Base-by-base conservation (phyloP, 78 protist species). In the slime mould (Dictyostelium discoideum) region DNA sequence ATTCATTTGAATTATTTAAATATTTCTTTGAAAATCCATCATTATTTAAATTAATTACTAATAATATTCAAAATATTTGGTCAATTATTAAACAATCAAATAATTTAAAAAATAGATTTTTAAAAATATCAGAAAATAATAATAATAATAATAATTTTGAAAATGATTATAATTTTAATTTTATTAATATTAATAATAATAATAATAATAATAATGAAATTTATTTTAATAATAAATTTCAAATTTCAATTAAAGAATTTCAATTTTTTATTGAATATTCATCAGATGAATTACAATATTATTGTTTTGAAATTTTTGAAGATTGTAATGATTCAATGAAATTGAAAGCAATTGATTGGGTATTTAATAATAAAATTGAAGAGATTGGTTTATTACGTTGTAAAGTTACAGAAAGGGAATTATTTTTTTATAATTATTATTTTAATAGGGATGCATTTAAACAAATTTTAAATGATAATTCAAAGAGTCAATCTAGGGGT, bases 21-120 rank as follows among this genome's bases (percentile, higher is more conserved):
- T 69, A 69, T 69, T 69, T 69, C 14, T 69, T 26, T 69, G 39
- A 69, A 69, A 69, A 69, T 26, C 77, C 37, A 24, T 29, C 3
- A 69, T 69, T 69, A 29, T 69, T 69, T 69, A 26, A n/a, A 69
- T 11, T 5, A 26, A 69, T 69, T 8, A 69, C 39, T 11, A 20
- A 69, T 69, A 69, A 69, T 69, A 69, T 69, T 69, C 37, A 69
- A 26, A 29, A 69, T 69, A 69, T 69, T 26, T 69, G 77, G 77
- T 69, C 77, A 69, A 69, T 69, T 24, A 69, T 69, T 26, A 69
- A 69, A 69, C 77, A 69, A 26, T 69, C 77, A 69, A n/a, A 69
- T 69, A 69, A 26, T 69, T 24, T 69, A 26, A 29, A 69, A 69
- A 69, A n/a, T n/a, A 69, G 77, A 69, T 69, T 69, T 69, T 24